Evolutionary conservation across 2,329 filamentous ascomycete genomes (phyloP).

Genomic region (Corniculantispora saksenae): DNA sequence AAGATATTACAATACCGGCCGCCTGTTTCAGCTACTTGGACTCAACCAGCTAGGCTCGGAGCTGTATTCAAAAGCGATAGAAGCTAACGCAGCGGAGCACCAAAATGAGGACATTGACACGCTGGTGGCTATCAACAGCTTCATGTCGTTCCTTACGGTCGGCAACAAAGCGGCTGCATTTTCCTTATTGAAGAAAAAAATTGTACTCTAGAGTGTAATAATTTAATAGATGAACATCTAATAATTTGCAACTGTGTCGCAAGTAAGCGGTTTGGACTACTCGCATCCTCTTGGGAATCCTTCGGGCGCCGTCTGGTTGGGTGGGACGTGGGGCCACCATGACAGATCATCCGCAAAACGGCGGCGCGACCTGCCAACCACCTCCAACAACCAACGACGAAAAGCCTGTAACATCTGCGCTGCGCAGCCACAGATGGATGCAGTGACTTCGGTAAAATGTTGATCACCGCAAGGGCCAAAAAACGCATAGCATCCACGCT

Average conservation of each 20-base stretch:
- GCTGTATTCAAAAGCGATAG: conserved; percentile 59
- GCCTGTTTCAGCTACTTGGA: conserved; percentile 40
- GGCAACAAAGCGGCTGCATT: conserved; percentile 32
- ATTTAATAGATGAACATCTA: neutral
- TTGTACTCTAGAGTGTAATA: conserved; percentile 21
- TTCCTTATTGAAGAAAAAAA: conserved; percentile 29
- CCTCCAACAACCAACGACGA: neutral
- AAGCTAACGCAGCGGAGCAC: conserved; percentile 13
- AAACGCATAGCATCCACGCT: neutral
- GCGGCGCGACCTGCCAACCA: neutral
- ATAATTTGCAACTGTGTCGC: neutral
- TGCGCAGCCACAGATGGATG: neutral
- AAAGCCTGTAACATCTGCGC: neutral
- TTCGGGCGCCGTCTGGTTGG: neutral
- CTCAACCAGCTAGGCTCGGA: conserved; percentile 61
- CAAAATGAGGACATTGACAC: conserved; percentile 28
- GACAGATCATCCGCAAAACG: conserved; percentile 11
- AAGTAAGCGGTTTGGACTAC: neutral
- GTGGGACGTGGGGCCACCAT: neutral
- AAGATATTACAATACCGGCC: conserved; percentile 41
- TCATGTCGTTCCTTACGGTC: conserved; percentile 33
- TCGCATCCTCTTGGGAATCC: neutral
- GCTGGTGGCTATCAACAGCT: conserved; percentile 35
- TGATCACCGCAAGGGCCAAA: neutral
- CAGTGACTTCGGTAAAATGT: neutral